These are phyloP conservation scores for Macrocybe sp. DNA, from an alignment of 1,284 basidiomycete species.

Conservation along the genomic window DNA sequence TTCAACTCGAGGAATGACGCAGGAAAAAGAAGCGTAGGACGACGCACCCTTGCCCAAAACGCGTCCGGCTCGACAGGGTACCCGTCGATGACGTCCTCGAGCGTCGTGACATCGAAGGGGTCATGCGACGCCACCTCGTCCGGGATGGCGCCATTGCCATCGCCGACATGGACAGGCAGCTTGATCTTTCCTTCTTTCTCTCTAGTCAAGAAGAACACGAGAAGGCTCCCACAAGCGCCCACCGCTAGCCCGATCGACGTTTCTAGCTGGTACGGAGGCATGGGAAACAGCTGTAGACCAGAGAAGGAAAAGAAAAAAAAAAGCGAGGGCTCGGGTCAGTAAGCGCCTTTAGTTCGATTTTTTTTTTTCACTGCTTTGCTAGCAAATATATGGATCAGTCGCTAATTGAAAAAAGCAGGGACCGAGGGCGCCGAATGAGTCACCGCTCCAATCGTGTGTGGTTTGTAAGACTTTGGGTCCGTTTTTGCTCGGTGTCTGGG, in stretches of 20 bases:
- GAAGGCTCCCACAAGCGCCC: slow-evolving; percentile 39
- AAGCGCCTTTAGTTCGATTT: background rate
- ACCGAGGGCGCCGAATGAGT: background rate
- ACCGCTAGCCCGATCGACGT: slow-evolving; percentile 45
- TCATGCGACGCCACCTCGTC: slow-evolving; percentile 36
- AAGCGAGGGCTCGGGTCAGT: background rate
- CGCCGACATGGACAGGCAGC: slow-evolving; percentile 41
- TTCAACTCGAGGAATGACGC: background rate
- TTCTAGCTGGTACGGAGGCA: slow-evolving; percentile 60
- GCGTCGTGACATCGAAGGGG: slow-evolving; percentile 73
- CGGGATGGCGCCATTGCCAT: slow-evolving; percentile 20
- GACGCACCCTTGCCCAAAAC: slow-evolving; percentile 70
- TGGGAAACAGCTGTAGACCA: slow-evolving; percentile 16
- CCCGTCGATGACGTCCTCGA: slow-evolving; percentile 71
- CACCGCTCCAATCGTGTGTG: background rate
- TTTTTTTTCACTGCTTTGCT: background rate
- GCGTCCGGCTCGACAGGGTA: slow-evolving; percentile 63
- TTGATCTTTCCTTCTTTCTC: slow-evolving; percentile 48
- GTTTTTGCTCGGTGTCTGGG: background rate
- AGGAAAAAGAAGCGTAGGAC: background rate
- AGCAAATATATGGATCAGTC: background rate
- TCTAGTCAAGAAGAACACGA: slow-evolving; percentile 34
- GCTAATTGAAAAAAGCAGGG: no score
- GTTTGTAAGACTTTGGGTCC: background rate
- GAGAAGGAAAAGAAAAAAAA: background rate